Conservation (phyloP, 177 flowering plant genomes). For the Tripterygium wilfordii region DNA sequence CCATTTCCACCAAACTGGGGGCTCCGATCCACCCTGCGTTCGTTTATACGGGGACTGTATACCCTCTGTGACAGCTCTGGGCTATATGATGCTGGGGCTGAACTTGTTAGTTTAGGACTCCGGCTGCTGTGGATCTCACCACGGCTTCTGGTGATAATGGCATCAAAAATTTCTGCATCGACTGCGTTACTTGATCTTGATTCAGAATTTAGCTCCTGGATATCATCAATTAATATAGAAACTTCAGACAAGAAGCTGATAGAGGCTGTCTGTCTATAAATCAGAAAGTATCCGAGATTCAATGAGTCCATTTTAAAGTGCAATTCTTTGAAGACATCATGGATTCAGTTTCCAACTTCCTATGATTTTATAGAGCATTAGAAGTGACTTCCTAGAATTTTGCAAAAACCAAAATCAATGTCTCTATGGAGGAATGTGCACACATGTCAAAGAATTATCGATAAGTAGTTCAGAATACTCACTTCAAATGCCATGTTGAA, state of each 20-base stretch:
- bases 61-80: slow-evolving; percentile 36
- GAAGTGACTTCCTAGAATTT: too few relatives aligned
- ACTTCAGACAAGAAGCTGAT: not conserved
- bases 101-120: slow-evolving; percentile 78
- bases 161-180: slow-evolving; percentile 71
- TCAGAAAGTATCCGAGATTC: too few relatives aligned
- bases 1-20: slow-evolving; percentile 27
- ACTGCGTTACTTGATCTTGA: slow-evolving; percentile 30
- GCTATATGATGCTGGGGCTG: slow-evolving; percentile 46
- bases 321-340: too few relatives aligned
- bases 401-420: too few relatives aligned
- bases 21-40: slow-evolving; percentile 32
- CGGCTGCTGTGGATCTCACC: slow-evolving; percentile 70
- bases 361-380: not conserved
- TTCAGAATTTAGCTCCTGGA: slow-evolving; percentile 54
- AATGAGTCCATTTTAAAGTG: too few relatives aligned
- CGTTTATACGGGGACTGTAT: slow-evolving; percentile 38
- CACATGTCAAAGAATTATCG: too few relatives aligned
- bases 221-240: not conserved
- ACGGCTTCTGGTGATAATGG: slow-evolving; percentile 77
- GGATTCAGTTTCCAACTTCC: too few relatives aligned
- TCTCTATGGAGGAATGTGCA: too few relatives aligned
- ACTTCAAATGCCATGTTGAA: slow-evolving; percentile 63
- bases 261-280: too few relatives aligned
- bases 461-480: slow-evolving; percentile 19